Conservation (phyloP, 148 eudicot genomes). For the Amaranthus cruentus region DNA sequence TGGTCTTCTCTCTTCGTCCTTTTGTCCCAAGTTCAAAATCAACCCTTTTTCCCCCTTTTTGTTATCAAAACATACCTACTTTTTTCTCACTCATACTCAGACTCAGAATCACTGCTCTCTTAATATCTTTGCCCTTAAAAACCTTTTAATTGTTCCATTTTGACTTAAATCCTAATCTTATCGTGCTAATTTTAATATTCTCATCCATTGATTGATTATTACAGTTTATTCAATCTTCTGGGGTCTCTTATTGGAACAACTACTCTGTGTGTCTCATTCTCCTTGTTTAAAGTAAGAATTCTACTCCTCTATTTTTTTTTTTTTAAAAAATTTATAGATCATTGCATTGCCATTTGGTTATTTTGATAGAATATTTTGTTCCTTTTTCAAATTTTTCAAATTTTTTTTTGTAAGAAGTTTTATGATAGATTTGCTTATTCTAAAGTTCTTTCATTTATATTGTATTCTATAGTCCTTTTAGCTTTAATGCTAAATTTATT, state of each 20-base stretch:
- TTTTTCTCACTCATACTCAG: neutral
- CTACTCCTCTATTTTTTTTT: neutral
- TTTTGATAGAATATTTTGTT: too few relatives aligned
- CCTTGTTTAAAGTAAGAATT: constrained; percentile 17
- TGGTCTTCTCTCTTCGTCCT: constrained; percentile 35
- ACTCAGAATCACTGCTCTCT: neutral
- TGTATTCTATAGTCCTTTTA: too few relatives aligned
- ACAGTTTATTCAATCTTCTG: neutral
- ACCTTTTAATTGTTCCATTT: constrained; percentile 13
- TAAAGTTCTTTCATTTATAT: too few relatives aligned
- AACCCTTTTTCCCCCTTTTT: too few relatives aligned
- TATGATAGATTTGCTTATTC: too few relatives aligned
- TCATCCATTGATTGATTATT: neutral
- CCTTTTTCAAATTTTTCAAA: too few relatives aligned
- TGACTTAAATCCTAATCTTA: constrained; percentile 29
- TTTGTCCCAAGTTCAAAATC: too few relatives aligned
- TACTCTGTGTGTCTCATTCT: constrained; percentile 28
- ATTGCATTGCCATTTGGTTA: too few relatives aligned
- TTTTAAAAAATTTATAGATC: too few relatives aligned
- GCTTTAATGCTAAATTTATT: too few relatives aligned
- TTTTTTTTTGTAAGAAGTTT: too few relatives aligned
- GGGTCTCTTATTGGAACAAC: constrained; percentile 16
- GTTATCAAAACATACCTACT: constrained; percentile 13
- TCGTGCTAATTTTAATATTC: neutral
- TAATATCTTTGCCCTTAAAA: constrained; percentile 9